A percentile compares a stretch with the other conserved stretches of the same genome.
phyloP scores from a whole-genome alignment of 768 basidiomycete species.

The Tephrocybe rancida region DNA sequence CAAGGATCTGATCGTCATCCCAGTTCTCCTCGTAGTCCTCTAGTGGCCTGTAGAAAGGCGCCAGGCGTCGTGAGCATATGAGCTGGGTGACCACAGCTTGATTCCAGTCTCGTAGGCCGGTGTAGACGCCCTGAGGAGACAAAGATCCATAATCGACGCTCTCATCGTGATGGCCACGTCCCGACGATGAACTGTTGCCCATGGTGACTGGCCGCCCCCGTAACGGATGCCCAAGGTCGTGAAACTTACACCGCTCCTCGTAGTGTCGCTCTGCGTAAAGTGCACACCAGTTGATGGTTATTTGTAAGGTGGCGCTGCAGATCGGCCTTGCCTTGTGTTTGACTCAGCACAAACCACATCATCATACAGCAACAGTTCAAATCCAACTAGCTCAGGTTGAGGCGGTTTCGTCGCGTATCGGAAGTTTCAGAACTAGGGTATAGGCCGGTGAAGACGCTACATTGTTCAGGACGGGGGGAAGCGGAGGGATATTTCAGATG shows the following conservation, averaged over 20 bases:
- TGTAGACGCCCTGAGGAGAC: slow-evolving; percentile 85
- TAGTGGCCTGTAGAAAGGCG: slow-evolving; percentile 95
- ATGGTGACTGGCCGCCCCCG: slow-evolving; percentile 37
- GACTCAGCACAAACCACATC: slow-evolving; percentile 9
- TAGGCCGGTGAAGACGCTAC: no score
- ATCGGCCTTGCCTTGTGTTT: not conserved
- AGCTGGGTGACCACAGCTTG: slow-evolving; percentile 84
- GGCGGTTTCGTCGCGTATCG: not conserved
- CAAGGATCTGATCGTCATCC: slow-evolving; percentile 86
- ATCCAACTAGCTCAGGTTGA: no score
- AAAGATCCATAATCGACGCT: slow-evolving; percentile 84
- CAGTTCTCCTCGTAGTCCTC: slow-evolving; percentile 91
- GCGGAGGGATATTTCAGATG: no score
- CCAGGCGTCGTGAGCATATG: slow-evolving; percentile 85
- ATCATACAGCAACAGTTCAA: not conserved
- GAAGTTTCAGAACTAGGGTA: no score
- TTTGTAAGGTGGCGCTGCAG: slow-evolving; percentile 39
- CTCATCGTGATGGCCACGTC: slow-evolving; percentile 76
- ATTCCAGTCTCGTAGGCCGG: slow-evolving; percentile 87
- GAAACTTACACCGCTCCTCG: not conserved
- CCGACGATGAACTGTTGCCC: slow-evolving; percentile 84
- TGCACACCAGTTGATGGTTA: slow-evolving; percentile 32
- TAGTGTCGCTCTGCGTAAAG: slow-evolving; percentile 12
- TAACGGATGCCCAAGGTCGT: slow-evolving; percentile 5
- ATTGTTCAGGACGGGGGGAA: no score